phyloP scores from a whole-genome alignment of 495 filamentous ascomycete genomes.

The Aspergillus biplanus region DNA sequence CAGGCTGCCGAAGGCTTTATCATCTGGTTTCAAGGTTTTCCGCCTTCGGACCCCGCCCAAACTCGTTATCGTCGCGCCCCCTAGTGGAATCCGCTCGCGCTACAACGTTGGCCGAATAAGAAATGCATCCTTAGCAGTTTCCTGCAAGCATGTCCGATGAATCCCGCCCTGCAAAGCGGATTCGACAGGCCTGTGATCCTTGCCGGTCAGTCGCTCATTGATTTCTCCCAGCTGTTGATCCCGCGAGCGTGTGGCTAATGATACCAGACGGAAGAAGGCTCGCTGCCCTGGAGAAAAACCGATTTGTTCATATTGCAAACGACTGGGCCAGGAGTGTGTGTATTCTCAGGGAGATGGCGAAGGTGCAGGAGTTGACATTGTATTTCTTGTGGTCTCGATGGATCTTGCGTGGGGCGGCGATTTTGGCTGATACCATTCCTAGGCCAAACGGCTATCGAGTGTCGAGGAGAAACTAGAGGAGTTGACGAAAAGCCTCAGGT shows the following conservation, averaged over 20 bases:
- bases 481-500: slow-evolving; percentile 33
- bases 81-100: neutral
- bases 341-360: slow-evolving; percentile 35
- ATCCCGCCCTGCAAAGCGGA: slow-evolving; percentile 40
- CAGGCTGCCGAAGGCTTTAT: no score
- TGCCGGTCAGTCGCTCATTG: slow-evolving; percentile 35
- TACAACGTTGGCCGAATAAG: no score
- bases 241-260: slow-evolving; percentile 1
- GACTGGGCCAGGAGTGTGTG: slow-evolving; percentile 43
- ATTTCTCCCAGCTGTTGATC: neutral
- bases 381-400: neutral
- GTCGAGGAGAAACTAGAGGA: slow-evolving; percentile 44
- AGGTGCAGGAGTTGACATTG: slow-evolving; percentile 24
- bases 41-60: slow-evolving; percentile 12
- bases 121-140: slow-evolving; percentile 3
- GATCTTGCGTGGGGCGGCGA: neutral
- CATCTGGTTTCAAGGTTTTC: neutral
- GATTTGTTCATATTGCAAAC: slow-evolving; percentile 44
- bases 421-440: slow-evolving; percentile 4
- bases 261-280: slow-evolving; percentile 45
- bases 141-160: slow-evolving; percentile 17
- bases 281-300: slow-evolving; percentile 49
- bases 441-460: slow-evolving; percentile 43
- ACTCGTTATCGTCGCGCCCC: neutral
- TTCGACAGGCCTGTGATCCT: slow-evolving; percentile 47